Evolutionary conservation across 768 basidiomycete genomes (phyloP).

Genomic region (Pluteus cervinus): DNA sequence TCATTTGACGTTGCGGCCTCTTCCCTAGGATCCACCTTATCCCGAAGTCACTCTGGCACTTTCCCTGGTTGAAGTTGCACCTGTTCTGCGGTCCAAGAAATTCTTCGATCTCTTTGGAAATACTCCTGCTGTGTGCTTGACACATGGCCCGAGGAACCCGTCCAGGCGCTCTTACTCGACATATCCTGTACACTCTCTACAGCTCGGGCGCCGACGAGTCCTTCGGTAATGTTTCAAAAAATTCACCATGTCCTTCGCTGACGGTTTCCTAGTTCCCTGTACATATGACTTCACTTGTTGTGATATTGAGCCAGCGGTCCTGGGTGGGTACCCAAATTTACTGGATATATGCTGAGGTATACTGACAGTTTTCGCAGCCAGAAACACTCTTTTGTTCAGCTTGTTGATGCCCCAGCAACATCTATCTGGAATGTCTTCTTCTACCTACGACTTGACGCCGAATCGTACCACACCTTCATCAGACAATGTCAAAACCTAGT

Average conservation of each 20-base stretch:
- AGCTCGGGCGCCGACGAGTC: conserved; percentile 13
- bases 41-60: no score
- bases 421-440: conserved; percentile 45
- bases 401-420: no score
- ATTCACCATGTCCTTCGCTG: background rate
- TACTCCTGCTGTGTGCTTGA: conserved; percentile 38
- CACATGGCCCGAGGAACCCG: conserved; percentile 32
- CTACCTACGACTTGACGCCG: no score
- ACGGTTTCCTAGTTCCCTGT: no score
- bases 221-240: conserved; percentile 12
- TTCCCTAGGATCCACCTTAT: no score
- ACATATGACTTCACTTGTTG: no score
- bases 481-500: conserved; percentile 34
- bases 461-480: conserved; percentile 42
- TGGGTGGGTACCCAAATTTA: conserved; percentile 28
- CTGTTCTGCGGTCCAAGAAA: conserved; percentile 28
- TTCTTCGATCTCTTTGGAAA: conserved; percentile 50
- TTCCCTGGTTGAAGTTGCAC: no score
- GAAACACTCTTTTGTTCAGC: no score
- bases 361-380: no score
- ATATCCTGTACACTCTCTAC: conserved; percentile 38
- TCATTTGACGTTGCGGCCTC: no score
- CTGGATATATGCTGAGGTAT: background rate
- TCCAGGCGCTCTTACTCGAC: conserved; percentile 33
- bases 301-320: conserved; percentile 33